phyloP scores from a whole-genome alignment of 257 asterid species.

The Scutellaria baicalensis region DNA sequence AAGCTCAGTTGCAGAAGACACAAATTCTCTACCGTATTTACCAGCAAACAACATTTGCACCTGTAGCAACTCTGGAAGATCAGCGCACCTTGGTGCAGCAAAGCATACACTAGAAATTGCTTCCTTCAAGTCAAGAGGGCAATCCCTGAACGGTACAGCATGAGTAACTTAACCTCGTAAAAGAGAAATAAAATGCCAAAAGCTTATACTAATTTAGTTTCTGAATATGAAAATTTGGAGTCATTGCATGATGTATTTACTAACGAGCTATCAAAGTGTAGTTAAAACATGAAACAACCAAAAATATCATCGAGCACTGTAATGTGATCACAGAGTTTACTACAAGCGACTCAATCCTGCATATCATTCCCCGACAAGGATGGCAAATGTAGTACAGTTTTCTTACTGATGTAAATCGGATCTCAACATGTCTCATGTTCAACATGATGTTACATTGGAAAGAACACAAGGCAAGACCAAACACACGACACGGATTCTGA shows the following conservation, averaged over 20 bases:
- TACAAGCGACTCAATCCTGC: not conserved
- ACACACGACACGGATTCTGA: not conserved
- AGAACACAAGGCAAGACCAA: no score
- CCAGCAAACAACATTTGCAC: constrained; percentile 67
- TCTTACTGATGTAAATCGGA: not conserved
- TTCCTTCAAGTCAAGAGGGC: constrained; percentile 93
- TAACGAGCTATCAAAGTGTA: no score
- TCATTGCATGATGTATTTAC: no score
- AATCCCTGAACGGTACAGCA: constrained; percentile 55
- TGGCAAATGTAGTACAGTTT: not conserved
- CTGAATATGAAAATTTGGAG: no score
- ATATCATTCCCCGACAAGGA: not conserved
- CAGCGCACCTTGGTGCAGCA: constrained; percentile 98
- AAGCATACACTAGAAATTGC: constrained; percentile 91
- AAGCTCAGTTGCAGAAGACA: constrained; percentile 80
- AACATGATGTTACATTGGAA: not conserved
- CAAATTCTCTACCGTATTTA: constrained; percentile 89
- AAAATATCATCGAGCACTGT: not conserved
- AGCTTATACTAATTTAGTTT: no score
- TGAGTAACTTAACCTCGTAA: not conserved
- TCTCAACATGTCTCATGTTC: not conserved
- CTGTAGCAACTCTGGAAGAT: constrained; percentile 73
- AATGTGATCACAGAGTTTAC: not conserved
- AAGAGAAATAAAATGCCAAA: not conserved
- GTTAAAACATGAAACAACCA: not conserved